Evolutionary conservation across 441 rosid genomes (phyloP), one percentile per base, ranked within the genome.

Genomic region (Populus hybrid): DNA sequence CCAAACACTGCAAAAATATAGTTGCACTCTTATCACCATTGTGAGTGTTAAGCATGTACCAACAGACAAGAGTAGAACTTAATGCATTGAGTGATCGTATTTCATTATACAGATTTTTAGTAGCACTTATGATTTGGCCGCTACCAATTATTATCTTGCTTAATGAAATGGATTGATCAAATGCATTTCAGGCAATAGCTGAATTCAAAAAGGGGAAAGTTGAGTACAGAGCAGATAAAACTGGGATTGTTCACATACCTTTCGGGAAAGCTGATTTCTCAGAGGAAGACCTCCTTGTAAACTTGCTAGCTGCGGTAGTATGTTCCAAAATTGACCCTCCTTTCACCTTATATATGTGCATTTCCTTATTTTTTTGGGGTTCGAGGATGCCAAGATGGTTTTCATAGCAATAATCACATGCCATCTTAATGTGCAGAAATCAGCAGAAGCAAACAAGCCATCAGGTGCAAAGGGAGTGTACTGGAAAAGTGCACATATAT

Each of bases 201-300:
- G 99, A 96, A 86, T 94, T 94, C 90, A 94, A 94, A 88, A 87
- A 90, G 84, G 99, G 99, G 8, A 94, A 96, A 81, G 95, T 96
- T 28, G 98, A 94, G 84, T 96, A 83, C 79, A 92, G 98, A 75
- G 98, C 97, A 32, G 98, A 96, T 87, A 96, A 96, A 89, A 93
- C 99, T 32, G 99, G 99, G 73, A 94, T 97, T 76, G 99, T 97
- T 69, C 99, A 94, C 87, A 86, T 97, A 73, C 93, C 97, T 42
- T 97, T 96, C 34, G 98, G 98, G 32, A 97, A 97, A 85, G 84
- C 85, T 1, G 77, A 83, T 81, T 97, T 97, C 81, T 70, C 92
- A 0, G 94, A 89, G 85, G 98, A 94, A n/a, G 98, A 92, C 85
- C 93, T 96, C 54, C 86, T 91, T 11, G 70, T 84, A 46, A 97